Base-by-base conservation (phyloP, 225 moss, liverwort and hornwort species). In the Physcomitrium patens region DNA sequence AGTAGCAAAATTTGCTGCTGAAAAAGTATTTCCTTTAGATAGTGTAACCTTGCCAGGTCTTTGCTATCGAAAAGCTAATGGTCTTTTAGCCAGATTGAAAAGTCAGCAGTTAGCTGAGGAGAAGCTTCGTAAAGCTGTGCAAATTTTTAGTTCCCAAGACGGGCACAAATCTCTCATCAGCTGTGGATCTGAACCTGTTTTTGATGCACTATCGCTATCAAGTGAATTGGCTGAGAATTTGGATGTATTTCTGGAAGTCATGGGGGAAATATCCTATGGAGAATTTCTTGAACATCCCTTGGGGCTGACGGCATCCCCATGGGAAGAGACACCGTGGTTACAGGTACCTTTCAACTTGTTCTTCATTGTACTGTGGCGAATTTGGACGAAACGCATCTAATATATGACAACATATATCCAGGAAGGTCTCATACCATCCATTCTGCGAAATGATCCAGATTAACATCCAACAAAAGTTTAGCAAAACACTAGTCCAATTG, bases 271-370 rank as follows among this genome's bases (percentile, higher is more conserved):
- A 20, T 89, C 92, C 9, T 81, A 82, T 83, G 82, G 85, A 48
- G 89, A 88, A 48, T 95, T 95, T 76, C 86, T 95, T 58, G 84
- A 82, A 64, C 77, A 82, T 19, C 85, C 88, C 47, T 74, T 84
- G 49, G 85, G 83, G 50, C 78, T 81, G 73, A 71, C 83, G 65
- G 74, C 60, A 68, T 92, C 95, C 37, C 79, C 86, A 20, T 95
- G 95, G 95, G 91, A 92, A 82, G 95, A 95, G 78, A 95, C 89
- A 65, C 76, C 80, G 10, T 95, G 92, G 95, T 74, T 95, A 77
- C 86, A 91, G 80, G 86, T 86, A 72, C 26, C 14, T 68, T 14
- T 20, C 46, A 66, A 69, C 44, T 56, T 11, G 13, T 37, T 69
- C 18, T 43, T 27, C 72, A 6, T 63, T 77, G 58, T 23, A n/a